Conservation (phyloP, 2,329 filamentous ascomycete genomes). For the Paracamarosporium sp. region DNA sequence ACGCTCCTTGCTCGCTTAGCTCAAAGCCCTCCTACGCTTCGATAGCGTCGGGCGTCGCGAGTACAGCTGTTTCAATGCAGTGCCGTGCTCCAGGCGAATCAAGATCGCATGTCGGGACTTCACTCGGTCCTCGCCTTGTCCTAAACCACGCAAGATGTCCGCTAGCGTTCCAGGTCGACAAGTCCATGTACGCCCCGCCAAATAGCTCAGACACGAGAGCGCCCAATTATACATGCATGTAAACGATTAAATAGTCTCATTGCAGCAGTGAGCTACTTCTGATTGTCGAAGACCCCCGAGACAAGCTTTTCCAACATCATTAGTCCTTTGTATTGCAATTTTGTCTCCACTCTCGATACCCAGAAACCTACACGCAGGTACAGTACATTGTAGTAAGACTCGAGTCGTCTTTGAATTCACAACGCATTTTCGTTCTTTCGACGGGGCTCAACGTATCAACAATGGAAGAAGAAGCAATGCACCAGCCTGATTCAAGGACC, state of each 20-base stretch:
- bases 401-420: neutral
- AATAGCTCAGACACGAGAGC: neutral
- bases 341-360: too few relatives aligned
- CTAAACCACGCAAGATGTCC: neutral
- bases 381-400: neutral
- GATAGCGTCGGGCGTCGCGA: too few relatives aligned
- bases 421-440: neutral
- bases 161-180: neutral
- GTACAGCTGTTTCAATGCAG: too few relatives aligned
- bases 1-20: neutral
- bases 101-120: neutral
- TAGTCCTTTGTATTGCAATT: too few relatives aligned
- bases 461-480: constrained; percentile 2
- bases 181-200: neutral
- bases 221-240: neutral
- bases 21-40: neutral
- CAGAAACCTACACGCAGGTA: too few relatives aligned
- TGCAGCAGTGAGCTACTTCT: neutral
- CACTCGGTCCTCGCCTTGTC: neutral
- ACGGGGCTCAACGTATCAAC: neutral
- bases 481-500: neutral
- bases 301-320: neutral
- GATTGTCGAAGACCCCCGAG: neutral
- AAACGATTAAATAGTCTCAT: neutral
- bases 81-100: neutral